These are phyloP conservation scores for Microbotryum lychnidis-dioicae DNA, from an alignment of 1,284 basidiomycete species.

Conservation along the genomic window DNA sequence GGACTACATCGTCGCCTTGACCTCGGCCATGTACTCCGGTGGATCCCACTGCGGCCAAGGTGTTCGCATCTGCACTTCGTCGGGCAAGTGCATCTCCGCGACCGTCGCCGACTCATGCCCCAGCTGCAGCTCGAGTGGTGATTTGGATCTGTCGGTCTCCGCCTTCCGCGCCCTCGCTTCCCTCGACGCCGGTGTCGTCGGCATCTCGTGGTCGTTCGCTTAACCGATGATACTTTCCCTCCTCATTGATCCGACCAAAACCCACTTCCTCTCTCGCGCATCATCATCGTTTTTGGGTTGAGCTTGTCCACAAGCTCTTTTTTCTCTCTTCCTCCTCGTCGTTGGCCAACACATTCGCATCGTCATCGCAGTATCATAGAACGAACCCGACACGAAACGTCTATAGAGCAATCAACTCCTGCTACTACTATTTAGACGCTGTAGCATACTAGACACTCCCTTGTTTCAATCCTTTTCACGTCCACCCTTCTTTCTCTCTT, in stretches of 20 bases:
- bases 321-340: too few species aligned
- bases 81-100: background rate
- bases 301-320: too few species aligned
- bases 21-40: slow-evolving; percentile 27
- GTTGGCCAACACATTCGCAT: too few species aligned
- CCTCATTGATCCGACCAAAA: background rate
- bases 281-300: too few species aligned
- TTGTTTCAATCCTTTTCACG: background rate
- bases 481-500: background rate
- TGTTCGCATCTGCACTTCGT: background rate
- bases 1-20: slow-evolving; percentile 57
- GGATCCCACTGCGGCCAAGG: slow-evolving; percentile 62
- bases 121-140: slow-evolving; percentile 5
- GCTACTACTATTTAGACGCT: too few species aligned
- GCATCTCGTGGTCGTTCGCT: slow-evolving; percentile 48
- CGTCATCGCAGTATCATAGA: too few species aligned
- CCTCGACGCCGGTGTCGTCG: slow-evolving; percentile 52
- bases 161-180: slow-evolving; percentile 60
- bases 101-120: slow-evolving; percentile 24
- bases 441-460: too few species aligned
- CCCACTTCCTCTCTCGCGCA: too few species aligned
- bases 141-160: slow-evolving; percentile 58
- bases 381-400: too few species aligned
- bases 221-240: slow-evolving; percentile 29
- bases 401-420: too few species aligned